Evolutionary conservation across 1,284 basidiomycete genomes (phyloP).

Genomic region (Irpex sp.): DNA sequence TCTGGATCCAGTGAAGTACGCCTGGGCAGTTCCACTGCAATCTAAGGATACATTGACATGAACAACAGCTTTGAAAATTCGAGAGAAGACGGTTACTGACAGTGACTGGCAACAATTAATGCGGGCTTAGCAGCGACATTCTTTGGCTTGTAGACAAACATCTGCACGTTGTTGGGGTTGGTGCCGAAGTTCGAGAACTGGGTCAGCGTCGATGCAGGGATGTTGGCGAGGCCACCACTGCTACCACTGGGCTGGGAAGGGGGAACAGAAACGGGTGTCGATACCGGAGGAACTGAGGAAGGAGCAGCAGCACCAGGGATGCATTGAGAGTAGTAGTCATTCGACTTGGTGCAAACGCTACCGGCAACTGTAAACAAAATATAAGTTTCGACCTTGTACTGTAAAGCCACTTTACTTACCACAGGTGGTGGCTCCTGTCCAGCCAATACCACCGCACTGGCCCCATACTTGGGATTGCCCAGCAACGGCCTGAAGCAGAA

Average conservation of each 20-base stretch:
- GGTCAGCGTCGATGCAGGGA: slow-evolving; percentile 10
- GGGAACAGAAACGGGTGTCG: background rate
- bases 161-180: slow-evolving; percentile 48
- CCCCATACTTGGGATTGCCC: background rate
- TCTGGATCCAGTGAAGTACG: slow-evolving; percentile 45
- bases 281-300: slow-evolving; percentile 1
- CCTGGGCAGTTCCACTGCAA: slow-evolving; percentile 48
- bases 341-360: slow-evolving; percentile 3
- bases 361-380: background rate
- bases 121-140: slow-evolving; percentile 37
- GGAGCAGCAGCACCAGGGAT: slow-evolving; percentile 3
- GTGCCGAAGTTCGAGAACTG: slow-evolving; percentile 36
- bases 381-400: background rate
- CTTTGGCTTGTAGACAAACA: slow-evolving; percentile 47
- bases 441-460: slow-evolving; percentile 8
- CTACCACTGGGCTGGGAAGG: background rate
- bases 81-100: background rate
- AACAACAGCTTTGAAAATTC: background rate
- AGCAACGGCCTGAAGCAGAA: background rate
- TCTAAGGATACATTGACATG: slow-evolving; percentile 12
- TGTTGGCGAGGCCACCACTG: slow-evolving; percentile 1
- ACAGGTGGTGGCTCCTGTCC: slow-evolving; percentile 6
- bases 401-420: background rate
- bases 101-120: slow-evolving; percentile 50
- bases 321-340: slow-evolving; percentile 6